These are phyloP conservation scores for Heritiera fomes DNA, from an alignment of 345 rosid species.

Conservation along the genomic window DNA sequence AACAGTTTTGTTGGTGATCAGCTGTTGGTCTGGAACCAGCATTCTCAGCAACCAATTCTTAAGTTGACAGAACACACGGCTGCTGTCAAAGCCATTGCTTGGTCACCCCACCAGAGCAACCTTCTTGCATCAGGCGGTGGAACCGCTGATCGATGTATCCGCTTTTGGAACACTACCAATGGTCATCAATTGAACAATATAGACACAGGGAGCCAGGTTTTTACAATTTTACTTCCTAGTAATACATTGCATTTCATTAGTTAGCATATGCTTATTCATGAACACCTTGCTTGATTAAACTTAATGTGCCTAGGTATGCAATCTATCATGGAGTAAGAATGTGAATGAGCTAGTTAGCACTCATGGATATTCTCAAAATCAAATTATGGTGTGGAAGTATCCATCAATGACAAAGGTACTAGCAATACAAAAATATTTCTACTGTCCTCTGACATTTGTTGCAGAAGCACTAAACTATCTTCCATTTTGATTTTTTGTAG, in stretches of 20 bases:
- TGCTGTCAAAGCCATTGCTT: slow-evolving; percentile 93
- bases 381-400: slow-evolving; percentile 97
- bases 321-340: slow-evolving; percentile 96
- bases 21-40: slow-evolving; percentile 96
- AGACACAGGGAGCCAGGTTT: slow-evolving; percentile 95
- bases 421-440: background rate
- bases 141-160: slow-evolving; percentile 93
- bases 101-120: slow-evolving; percentile 96
- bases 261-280: background rate
- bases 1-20: slow-evolving; percentile 28
- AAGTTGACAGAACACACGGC: slow-evolving; percentile 95
- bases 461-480: background rate
- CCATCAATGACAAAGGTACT: slow-evolving; percentile 88
- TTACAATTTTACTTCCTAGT: background rate
- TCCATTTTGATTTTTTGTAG: slow-evolving; percentile 32
- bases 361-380: slow-evolving; percentile 97
- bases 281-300: background rate
- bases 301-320: slow-evolving; percentile 62
- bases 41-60: slow-evolving; percentile 74
- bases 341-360: slow-evolving; percentile 96
- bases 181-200: slow-evolving; percentile 83
- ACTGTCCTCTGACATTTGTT: background rate
- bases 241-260: background rate
- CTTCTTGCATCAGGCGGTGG: slow-evolving; percentile 99
- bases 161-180: slow-evolving; percentile 91